A percentile compares a stretch with the other conserved stretches of the same genome.
Conservation (phyloP, 768 basidiomycete genomes). For the Chiua virens region DNA sequence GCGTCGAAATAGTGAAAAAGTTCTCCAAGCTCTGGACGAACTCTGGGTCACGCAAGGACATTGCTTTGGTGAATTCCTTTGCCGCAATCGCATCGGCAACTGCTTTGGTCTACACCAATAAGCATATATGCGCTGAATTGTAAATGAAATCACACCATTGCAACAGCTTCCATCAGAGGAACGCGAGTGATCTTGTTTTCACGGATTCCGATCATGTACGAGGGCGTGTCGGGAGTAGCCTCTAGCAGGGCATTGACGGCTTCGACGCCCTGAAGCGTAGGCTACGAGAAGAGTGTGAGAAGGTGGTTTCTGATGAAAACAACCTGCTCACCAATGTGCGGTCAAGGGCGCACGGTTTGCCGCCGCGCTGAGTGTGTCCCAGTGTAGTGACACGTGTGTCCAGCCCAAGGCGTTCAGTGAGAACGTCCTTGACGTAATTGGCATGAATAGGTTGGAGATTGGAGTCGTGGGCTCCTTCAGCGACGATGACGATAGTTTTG, state of each 20-base stretch:
- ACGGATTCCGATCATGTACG: slow-evolving; percentile 94
- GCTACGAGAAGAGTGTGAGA: slow-evolving; percentile 45
- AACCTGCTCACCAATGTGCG: slow-evolving; percentile 71
- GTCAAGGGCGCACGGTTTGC: slow-evolving; percentile 89
- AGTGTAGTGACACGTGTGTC: slow-evolving; percentile 97
- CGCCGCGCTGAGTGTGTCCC: slow-evolving; percentile 96
- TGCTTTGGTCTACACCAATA: slow-evolving; percentile 66
- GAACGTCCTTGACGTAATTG: slow-evolving; percentile 87
- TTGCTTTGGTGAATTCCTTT: slow-evolving; percentile 84
- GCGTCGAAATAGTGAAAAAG: slow-evolving; percentile 72
- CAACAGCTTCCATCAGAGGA: slow-evolving; percentile 91
- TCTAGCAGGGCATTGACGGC: slow-evolving; percentile 87
- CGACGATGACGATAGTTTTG: slow-evolving; percentile 97
- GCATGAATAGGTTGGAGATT: slow-evolving; percentile 90
- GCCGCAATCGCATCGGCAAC: slow-evolving; percentile 79
- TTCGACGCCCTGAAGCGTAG: slow-evolving; percentile 94
- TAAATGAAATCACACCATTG: slow-evolving; percentile 51
- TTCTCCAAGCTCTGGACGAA: slow-evolving; percentile 84
- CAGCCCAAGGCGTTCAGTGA: slow-evolving; percentile 82
- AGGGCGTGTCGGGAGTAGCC: slow-evolving; percentile 85
- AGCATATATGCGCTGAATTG: slow-evolving; percentile 1
- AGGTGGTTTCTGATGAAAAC: neutral
- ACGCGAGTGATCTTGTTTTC: slow-evolving; percentile 96
- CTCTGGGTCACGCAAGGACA: slow-evolving; percentile 88
- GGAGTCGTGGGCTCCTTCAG: slow-evolving; percentile 91